Conservation (phyloP, 2,329 filamentous ascomycete species). For the Sporothrix luriei region DNA sequence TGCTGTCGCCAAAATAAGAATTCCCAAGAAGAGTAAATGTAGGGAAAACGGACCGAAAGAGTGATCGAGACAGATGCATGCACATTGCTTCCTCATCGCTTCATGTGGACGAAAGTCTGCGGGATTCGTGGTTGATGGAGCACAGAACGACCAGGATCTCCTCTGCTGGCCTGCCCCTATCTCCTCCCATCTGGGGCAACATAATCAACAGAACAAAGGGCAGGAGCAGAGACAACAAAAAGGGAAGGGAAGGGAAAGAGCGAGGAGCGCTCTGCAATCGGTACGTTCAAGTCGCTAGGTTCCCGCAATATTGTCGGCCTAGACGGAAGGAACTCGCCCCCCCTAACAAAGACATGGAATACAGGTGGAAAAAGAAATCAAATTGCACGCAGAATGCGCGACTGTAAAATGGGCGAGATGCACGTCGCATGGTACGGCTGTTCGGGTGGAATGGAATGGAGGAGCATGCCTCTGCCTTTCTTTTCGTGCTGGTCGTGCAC, state of each 20-base stretch:
- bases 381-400: constrained; percentile 15
- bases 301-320: not conserved
- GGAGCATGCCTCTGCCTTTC: constrained; percentile 22
- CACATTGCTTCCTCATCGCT: not conserved
- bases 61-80: not conserved
- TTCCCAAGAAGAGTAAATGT: not conserved
- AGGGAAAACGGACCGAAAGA: not conserved
- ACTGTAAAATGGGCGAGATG: constrained; percentile 10
- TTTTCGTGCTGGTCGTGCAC: constrained; percentile 3
- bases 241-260: not conserved
- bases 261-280: not conserved
- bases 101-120: constrained; percentile 9
- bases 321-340: constrained; percentile 14
- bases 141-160: constrained; percentile 7
- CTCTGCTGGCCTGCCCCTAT: constrained; percentile 7
- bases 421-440: constrained; percentile 19
- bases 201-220: constrained; percentile 21
- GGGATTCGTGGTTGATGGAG: not conserved
- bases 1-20: not conserved
- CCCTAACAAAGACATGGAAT: not conserved
- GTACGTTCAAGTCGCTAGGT: not conserved
- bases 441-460: constrained; percentile 30
- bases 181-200: not conserved
- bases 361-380: constrained; percentile 19
- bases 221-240: not conserved